Evolutionary conservation across 176 grass and related monocot genomes (phyloP).

Genomic region (Poa annua): DNA sequence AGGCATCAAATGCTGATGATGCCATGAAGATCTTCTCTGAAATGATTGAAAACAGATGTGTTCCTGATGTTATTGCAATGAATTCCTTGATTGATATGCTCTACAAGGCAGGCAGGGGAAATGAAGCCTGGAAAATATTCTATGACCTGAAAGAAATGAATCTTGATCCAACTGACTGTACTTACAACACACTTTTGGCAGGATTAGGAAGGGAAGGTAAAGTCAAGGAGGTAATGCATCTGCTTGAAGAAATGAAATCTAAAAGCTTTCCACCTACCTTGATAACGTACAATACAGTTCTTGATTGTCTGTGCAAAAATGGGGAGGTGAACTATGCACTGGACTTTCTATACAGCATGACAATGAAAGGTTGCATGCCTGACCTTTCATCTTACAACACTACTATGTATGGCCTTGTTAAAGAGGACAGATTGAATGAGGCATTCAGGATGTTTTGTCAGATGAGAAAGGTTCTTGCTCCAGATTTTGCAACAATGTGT

Average conservation of each 20-base stretch:
- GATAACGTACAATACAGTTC: constrained; percentile 85
- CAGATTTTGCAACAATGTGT: constrained; percentile 84
- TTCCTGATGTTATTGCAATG: constrained; percentile 68
- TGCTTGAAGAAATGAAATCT: constrained; percentile 73
- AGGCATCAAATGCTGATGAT: constrained; percentile 68
- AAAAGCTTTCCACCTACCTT: constrained; percentile 66
- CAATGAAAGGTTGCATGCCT: constrained; percentile 60
- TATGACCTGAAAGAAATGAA: constrained; percentile 69
- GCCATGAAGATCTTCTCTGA: constrained; percentile 79
- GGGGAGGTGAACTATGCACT: constrained; percentile 74
- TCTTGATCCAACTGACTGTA: constrained; percentile 68
- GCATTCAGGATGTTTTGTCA: constrained; percentile 88
- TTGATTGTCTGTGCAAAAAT: constrained; percentile 95
- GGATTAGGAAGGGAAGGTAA: constrained; percentile 95
- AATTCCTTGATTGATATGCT: constrained; percentile 86
- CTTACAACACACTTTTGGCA: constrained; percentile 84
- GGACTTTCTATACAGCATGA: constrained; percentile 74
- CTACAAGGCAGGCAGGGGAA: constrained; percentile 73
- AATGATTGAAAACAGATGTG: constrained; percentile 72
- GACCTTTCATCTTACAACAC: constrained; percentile 92
- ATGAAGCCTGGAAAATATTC: constrained; percentile 88
- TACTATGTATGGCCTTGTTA: constrained; percentile 75
- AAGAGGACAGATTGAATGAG: constrained; percentile 68
- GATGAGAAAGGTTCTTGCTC: constrained; percentile 83
- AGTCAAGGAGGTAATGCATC: constrained; percentile 62